Conservation (phyloP, 2,329 filamentous ascomycete species). For the Sclerotinia trifoliorum region DNA sequence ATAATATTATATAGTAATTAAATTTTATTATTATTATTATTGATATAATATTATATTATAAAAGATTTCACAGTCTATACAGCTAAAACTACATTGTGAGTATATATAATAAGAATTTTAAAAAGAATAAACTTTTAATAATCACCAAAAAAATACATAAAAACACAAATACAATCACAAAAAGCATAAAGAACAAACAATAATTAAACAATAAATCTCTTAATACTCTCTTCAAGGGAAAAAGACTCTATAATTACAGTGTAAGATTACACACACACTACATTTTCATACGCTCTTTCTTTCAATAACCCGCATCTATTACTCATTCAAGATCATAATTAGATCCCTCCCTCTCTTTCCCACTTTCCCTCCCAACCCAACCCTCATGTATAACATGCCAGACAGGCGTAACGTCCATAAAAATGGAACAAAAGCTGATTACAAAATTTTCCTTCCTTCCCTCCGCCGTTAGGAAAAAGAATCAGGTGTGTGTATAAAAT, state of each 20-base stretch:
- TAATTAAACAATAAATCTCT: not conserved
- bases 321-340: not conserved
- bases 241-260: constrained; percentile 9
- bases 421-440: constrained; percentile 26
- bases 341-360: not conserved
- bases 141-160: too few relatives aligned
- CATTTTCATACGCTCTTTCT: not conserved
- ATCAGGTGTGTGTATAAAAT: constrained; percentile 3
- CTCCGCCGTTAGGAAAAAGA: not conserved
- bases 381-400: constrained; percentile 25
- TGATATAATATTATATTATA: too few relatives aligned
- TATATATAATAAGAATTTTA: too few relatives aligned
- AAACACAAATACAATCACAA: not conserved
- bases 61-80: too few relatives aligned
- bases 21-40: too few relatives aligned
- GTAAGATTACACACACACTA: not conserved
- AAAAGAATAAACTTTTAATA: too few relatives aligned
- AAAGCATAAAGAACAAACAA: not conserved
- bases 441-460: not conserved
- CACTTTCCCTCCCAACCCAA: not conserved
- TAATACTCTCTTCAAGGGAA: not conserved
- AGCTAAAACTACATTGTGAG: too few relatives aligned
- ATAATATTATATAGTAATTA: too few relatives aligned
- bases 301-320: too few relatives aligned
- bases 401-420: constrained; percentile 34